Percentiles rank a stretch among this genome's conserved stretches.
Evolutionary conservation across 345 rosid genomes (phyloP).

Genomic region (Citrus hindsii): DNA sequence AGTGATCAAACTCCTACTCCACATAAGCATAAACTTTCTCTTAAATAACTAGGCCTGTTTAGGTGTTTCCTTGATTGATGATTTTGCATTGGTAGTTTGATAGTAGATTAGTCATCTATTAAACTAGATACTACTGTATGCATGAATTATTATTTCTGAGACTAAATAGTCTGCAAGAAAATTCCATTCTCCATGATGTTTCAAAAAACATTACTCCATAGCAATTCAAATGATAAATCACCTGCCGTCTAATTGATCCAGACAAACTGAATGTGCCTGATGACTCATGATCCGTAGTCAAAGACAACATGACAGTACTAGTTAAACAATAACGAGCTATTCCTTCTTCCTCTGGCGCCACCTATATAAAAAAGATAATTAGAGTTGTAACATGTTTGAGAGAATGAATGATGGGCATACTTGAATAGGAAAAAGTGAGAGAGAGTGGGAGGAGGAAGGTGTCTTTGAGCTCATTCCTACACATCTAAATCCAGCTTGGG

Average conservation of each 20-base stretch:
- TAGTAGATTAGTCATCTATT: neutral
- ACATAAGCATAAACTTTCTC: neutral
- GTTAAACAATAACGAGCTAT: slow-evolving; percentile 82
- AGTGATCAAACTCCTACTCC: neutral
- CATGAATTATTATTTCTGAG: neutral
- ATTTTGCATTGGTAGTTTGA: neutral
- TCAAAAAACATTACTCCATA: neutral
- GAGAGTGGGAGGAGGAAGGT: neutral
- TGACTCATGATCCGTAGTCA: slow-evolving; percentile 73
- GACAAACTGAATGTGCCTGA: slow-evolving; percentile 86
- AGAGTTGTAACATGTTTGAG: slow-evolving; percentile 6
- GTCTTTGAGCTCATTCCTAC: neutral
- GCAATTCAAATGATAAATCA: slow-evolving; percentile 18
- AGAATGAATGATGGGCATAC: slow-evolving; percentile 1
- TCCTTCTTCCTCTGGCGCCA: slow-evolving; percentile 87
- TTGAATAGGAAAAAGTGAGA: neutral
- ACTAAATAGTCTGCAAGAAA: neutral
- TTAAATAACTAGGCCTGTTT: neutral
- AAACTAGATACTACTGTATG: neutral
- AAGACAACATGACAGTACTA: slow-evolving; percentile 93
- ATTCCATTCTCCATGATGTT: neutral
- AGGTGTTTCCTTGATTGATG: neutral
- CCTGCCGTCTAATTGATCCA: slow-evolving; percentile 97
- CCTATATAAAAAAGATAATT: slow-evolving; percentile 37
- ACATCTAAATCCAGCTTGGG: neutral